Percentiles rank a stretch among this genome's conserved stretches.
Conservation (phyloP, 495 filamentous ascomycete genomes). For the Arthonia radiata region DNA sequence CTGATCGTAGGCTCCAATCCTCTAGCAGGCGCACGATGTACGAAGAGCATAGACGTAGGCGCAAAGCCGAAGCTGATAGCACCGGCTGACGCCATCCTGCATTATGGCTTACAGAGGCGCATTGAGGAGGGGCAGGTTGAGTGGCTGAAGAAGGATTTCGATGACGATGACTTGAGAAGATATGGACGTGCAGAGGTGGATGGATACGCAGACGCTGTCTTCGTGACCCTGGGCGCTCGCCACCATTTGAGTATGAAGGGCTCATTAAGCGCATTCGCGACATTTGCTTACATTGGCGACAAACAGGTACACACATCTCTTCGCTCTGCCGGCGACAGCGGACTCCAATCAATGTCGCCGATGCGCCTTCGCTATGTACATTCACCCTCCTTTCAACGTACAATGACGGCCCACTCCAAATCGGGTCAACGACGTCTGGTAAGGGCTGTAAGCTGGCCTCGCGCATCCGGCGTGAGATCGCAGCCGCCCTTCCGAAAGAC, state of each 20-base stretch:
- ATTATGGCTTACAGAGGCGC: conserved; percentile 46
- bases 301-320: conserved; percentile 43
- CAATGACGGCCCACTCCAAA: conserved; percentile 73
- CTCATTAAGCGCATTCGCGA: background rate
- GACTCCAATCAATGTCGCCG: conserved; percentile 81
- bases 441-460: conserved; percentile 85
- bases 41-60: conserved; percentile 62
- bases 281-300: too few species aligned
- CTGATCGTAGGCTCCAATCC: conserved; percentile 70
- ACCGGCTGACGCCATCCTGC: conserved; percentile 33
- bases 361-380: conserved; percentile 67
- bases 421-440: conserved; percentile 89
- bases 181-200: conserved; percentile 61
- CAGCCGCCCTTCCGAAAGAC: conserved; percentile 47
- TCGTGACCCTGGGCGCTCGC: conserved; percentile 44
- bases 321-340: conserved; percentile 49
- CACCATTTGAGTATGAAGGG: conserved; percentile 23
- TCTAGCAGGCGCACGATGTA: conserved; percentile 58
- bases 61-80: conserved; percentile 70
- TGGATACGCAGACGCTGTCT: conserved; percentile 67
- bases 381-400: conserved; percentile 79
- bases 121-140: conserved; percentile 47
- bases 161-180: conserved; percentile 46
- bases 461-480: conserved; percentile 71
- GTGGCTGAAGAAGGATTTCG: conserved; percentile 45